These are phyloP conservation scores for Diospyros kaki DNA, from an alignment of 148 eudicot genomes.

Conservation along the genomic window DNA sequence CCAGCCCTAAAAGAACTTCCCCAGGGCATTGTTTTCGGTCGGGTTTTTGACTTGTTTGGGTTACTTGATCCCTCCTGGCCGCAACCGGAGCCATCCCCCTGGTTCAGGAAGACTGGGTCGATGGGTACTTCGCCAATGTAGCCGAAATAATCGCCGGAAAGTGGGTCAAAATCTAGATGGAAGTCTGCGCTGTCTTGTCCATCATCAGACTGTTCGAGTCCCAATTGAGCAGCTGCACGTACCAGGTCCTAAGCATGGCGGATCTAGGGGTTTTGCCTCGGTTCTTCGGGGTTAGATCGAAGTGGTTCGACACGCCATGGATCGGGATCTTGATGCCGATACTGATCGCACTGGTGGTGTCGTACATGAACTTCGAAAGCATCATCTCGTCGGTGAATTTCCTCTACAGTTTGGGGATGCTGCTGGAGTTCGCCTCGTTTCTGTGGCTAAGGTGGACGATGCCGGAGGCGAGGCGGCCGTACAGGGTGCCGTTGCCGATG, in stretches of 20 bases:
- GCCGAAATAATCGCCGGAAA: conserved; percentile 19
- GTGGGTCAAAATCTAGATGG: conserved; percentile 24
- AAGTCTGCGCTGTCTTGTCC: conserved; percentile 19
- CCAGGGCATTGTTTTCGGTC: conserved; percentile 17
- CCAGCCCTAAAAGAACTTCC: conserved; percentile 22
- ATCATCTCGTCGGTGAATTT: conserved; percentile 19
- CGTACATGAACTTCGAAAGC: conserved; percentile 12
- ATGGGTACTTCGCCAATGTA: conserved; percentile 14
- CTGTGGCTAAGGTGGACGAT: conserved; percentile 15
- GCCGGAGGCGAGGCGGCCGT: conserved; percentile 36
- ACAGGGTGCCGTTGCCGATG: conserved; percentile 32
- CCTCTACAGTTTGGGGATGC: conserved; percentile 25
- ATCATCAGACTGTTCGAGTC: conserved; percentile 14
- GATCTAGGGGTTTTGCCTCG: conserved; percentile 21
- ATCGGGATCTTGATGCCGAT: conserved; percentile 16
- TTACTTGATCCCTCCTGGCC: conserved; percentile 28
- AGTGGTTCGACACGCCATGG: conserved; percentile 27
- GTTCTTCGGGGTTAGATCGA: conserved; percentile 11
- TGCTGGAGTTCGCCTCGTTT: conserved; percentile 21
- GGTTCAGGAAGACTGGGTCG: conserved; percentile 19
- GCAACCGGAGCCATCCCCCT: conserved; percentile 17
- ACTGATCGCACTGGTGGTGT: background rate
- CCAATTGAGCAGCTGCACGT: conserved; percentile 15
- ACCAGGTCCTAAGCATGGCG: conserved; percentile 21
- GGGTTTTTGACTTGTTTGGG: conserved; percentile 25